These are phyloP conservation scores for Grammothele lineata DNA, from an alignment of 768 basidiomycete genomes.

Conservation along the genomic window DNA sequence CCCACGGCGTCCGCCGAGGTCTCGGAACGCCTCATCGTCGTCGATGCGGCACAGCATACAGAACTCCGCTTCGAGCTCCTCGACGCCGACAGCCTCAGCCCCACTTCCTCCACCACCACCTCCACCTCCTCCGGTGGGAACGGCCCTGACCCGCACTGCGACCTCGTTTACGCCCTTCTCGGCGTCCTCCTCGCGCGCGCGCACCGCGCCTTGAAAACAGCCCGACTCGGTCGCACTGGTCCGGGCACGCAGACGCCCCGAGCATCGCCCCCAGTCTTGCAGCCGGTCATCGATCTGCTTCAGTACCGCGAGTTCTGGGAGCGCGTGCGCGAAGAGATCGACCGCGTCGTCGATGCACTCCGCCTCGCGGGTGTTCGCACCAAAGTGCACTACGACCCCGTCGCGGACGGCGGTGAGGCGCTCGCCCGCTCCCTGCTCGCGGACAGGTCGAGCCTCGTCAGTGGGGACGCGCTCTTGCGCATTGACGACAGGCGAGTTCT, in stretches of 20 bases:
- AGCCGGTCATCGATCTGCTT: constrained; percentile 72
- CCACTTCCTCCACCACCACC: no score
- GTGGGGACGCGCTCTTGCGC: constrained; percentile 70
- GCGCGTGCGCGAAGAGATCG: constrained; percentile 55
- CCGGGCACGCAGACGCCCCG: constrained; percentile 15
- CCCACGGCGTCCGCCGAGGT: constrained; percentile 76
- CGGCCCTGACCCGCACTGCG: constrained; percentile 37
- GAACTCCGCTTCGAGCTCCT: constrained; percentile 76
- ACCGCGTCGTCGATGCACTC: constrained; percentile 45
- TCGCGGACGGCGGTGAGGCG: constrained; percentile 63
- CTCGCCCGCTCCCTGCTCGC: constrained; percentile 49
- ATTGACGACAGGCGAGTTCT: constrained; percentile 58
- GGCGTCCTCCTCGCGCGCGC: constrained; percentile 60
- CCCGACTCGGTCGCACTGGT: constrained; percentile 31
- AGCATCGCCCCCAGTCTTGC: constrained; percentile 50
- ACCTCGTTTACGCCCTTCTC: constrained; percentile 63
- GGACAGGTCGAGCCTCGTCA: constrained; percentile 39
- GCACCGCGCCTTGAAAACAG: constrained; percentile 46
- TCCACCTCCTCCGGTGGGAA: constrained; percentile 20
- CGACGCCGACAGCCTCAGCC: constrained; percentile 20
- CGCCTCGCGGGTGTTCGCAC: constrained; percentile 50
- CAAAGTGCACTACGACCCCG: constrained; percentile 52
- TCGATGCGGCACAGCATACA: constrained; percentile 69
- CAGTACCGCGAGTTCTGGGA: constrained; percentile 77
- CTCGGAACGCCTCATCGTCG: constrained; percentile 69